Base-by-base conservation (phyloP, 192 early-diverging fungal genomes). In the Gaertneriomyces sp. region DNA sequence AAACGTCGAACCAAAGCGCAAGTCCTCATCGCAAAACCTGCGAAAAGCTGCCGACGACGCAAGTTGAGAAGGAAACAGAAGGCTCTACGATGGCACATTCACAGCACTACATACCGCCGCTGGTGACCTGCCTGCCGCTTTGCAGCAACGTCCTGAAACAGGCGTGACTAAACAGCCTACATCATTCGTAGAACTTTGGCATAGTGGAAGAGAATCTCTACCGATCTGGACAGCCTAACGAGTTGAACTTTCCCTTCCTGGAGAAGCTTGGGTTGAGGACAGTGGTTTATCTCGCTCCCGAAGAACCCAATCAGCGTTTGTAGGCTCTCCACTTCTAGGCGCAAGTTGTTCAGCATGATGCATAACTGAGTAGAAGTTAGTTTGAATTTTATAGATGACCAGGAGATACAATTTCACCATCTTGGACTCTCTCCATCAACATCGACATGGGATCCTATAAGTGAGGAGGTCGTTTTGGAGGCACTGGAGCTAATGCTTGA, bases 161-260 rank as follows among this genome's bases (percentile, higher is more conserved):
- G 25, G 25, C 25, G 25, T 33, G 25, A 33, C 25, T 33, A 33
- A 33, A 33, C 25, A 33, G 25, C 25, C 25, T 33, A 33, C 25
- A 33, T 33, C 20, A 4, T 41, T 17, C 16, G 25, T 42, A 39
- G 38, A 98, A 98, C 77, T 98, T 91, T 86, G 96, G 96, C 4
- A 91, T 97, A 82, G 91, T 98, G 50, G 96, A 99, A 71, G 94
- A 95, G 65, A 89, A 95, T 68, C 82, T 99, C 14, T 99, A 96
- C 78, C 85, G 97, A 49, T 98, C 93, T 11, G 78, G 81, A 43
- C 94, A 98, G 72, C 97, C 97, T 12, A 98, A 99, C 72, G 97
- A 99, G 78, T 87, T 99, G 60, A 99, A 99, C 81, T 99, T 98
- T 74, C 97, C 97, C 0, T 97, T 98, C 69, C 83, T 99, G 60